Base-by-base conservation (phyloP, 73 alveolate species). In the Blepharisma japonicum region DNA sequence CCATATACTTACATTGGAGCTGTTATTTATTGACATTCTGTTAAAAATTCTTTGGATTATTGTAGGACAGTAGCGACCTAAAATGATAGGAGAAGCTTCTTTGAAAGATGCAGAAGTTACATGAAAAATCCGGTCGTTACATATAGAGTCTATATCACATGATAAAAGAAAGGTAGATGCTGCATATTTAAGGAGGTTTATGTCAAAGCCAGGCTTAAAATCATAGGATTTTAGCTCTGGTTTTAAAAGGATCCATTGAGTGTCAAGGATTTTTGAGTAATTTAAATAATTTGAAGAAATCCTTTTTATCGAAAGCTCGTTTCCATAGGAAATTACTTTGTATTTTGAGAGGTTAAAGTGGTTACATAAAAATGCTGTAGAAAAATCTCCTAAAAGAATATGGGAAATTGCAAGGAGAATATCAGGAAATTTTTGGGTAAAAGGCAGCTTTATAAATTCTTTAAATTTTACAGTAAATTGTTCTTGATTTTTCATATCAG, bases 381-480 rank as follows among this genome's bases (percentile, higher is more conserved):
- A n/a, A 61, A 39, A 8, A 1, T 61, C 74, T 0, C 23, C 74
- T 14, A 61, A 5, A 9, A 61, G 23, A 8, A 25, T 9, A 5
- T 18, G 5, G 14, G 74, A n/a, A 9, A 61, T 11, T 18, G 74
- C 74, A 0, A 61, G 23, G 23, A 61, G 74, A 8, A 61, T 18
- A 61, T 61, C 74, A 14, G 74, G 74, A 4, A 61, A 74, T 49
- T 74, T 25, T 45, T 71, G 46, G 38, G 7, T 38, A 53, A 70
- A 74, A 7, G 54, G 56, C 6, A 48, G 45, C 68, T n/a, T n/a
- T 45, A 21, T 18, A 42, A 14, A 72, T n/a, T 7, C 27, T 70
- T 71, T 79, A 50, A 71, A 78, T 71, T 45, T 80, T 50, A 70
- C 14, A 32, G 47, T 8, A 8, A 42, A 49, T 46, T 14, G n/a